Conservation (phyloP, 2,329 filamentous ascomycete genomes). For the Sporothrix inflata region DNA sequence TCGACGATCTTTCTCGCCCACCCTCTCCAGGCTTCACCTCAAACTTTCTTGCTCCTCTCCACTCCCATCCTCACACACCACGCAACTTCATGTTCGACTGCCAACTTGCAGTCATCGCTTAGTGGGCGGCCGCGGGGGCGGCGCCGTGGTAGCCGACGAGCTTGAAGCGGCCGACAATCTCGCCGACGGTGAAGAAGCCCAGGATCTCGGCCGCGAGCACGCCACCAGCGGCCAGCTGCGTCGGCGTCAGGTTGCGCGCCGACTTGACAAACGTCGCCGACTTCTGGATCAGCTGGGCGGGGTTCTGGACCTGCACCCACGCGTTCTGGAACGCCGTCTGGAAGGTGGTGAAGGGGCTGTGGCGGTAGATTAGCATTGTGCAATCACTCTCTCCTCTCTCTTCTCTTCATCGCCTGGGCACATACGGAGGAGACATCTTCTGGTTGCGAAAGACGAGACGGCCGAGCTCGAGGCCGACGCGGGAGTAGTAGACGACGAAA, state of each 20-base stretch:
- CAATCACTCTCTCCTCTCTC: background rate
- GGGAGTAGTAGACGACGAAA: constrained; percentile 86
- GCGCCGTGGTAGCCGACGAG: constrained; percentile 85
- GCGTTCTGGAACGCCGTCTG: constrained; percentile 82
- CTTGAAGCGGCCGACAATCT: constrained; percentile 97
- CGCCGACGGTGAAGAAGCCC: constrained; percentile 96
- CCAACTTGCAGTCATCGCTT: constrained; percentile 36
- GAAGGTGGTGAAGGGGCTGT: constrained; percentile 77
- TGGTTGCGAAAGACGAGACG: constrained; percentile 87
- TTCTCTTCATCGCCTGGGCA: constrained; percentile 38
- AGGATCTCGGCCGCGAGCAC: constrained; percentile 84
- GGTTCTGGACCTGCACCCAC: constrained; percentile 72
- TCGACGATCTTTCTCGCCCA: background rate
- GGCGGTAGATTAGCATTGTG: too few species aligned
- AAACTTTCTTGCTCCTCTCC: constrained; percentile 11
- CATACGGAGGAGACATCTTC: constrained; percentile 96
- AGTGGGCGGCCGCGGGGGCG: constrained; percentile 61
- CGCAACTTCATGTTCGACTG: background rate
- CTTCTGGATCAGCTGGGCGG: constrained; percentile 59
- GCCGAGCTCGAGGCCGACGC: constrained; percentile 82
- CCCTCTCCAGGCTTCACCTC: background rate
- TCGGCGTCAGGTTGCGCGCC: constrained; percentile 70
- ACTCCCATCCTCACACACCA: background rate
- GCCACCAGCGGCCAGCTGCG: constrained; percentile 72
- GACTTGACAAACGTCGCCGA: constrained; percentile 44